Percentiles rank a stretch among this genome's conserved stretches.
phyloP scores from a whole-genome alignment of 805 yeast species.

The Pichia scutulata region DNA sequence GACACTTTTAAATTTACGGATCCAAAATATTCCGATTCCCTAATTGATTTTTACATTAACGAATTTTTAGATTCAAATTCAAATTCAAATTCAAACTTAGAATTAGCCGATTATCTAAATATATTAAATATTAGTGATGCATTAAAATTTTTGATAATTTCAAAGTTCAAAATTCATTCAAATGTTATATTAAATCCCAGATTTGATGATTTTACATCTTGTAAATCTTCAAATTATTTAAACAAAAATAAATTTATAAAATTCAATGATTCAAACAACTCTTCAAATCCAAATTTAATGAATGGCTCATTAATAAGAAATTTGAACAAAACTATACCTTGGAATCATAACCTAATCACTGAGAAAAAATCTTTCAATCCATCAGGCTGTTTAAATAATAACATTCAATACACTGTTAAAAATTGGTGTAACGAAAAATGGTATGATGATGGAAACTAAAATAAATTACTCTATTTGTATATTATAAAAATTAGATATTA shows the following conservation, averaged over 20 bases:
- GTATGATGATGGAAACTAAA: conserved; percentile 13
- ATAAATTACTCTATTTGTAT: neutral
- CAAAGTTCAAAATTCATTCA: conserved; percentile 15
- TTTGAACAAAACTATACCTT: conserved; percentile 23
- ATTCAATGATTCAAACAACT: neutral
- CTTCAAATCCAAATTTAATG: neutral
- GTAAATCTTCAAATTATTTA: neutral
- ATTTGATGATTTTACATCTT: conserved; percentile 24
- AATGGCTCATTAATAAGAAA: conserved; percentile 19
- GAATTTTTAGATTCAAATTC: conserved; percentile 21
- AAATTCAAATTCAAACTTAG: neutral
- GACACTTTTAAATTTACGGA: conserved; percentile 17
- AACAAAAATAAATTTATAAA: conserved; percentile 9
- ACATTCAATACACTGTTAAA: conserved; percentile 39
- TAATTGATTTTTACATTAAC: conserved; percentile 27
- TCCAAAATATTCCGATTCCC: conserved; percentile 28
- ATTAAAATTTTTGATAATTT: neutral
- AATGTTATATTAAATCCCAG: conserved; percentile 48
- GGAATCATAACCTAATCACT: conserved; percentile 18
- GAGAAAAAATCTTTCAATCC: conserved; percentile 20
- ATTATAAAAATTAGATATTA: too few relatives aligned
- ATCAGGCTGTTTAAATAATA: conserved; percentile 20
- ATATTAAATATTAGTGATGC: neutral
- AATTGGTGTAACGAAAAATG: conserved; percentile 45
- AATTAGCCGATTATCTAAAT: conserved; percentile 23